Evolutionary conservation across 1,284 basidiomycete species (phyloP).

Genomic region (Inonotus hispidus): DNA sequence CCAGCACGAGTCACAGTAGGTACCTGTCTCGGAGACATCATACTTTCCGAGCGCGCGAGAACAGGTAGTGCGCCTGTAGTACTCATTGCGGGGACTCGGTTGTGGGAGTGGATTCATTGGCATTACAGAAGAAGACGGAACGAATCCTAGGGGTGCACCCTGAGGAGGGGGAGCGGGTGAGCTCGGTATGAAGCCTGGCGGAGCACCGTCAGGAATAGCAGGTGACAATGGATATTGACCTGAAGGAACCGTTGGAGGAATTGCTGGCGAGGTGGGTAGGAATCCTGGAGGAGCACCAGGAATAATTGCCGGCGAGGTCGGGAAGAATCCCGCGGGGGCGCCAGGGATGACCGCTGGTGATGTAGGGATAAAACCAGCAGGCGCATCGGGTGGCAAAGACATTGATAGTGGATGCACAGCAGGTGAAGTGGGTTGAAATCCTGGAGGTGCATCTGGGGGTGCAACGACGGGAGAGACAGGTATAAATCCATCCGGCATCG

Average conservation of each 20-base stretch:
- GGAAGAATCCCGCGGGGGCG: slow-evolving; percentile 5
- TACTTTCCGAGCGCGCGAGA: slow-evolving; percentile 3
- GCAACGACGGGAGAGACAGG: background rate
- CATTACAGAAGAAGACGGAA: slow-evolving; percentile 3
- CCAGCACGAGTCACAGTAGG: background rate
- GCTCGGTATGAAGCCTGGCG: slow-evolving; percentile 4
- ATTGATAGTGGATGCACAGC: background rate
- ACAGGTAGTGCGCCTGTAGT: slow-evolving; percentile 12
- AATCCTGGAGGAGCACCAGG: slow-evolving; percentile 9
- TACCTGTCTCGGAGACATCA: background rate
- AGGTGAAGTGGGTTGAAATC: slow-evolving; percentile 5
- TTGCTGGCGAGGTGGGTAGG: background rate
- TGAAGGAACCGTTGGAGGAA: background rate
- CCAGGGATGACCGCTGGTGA: background rate
- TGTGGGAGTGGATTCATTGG: background rate
- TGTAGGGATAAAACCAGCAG: slow-evolving; percentile 7
- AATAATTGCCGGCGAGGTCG: background rate
- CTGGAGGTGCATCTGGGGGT: slow-evolving; percentile 1
- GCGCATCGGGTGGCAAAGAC: background rate
- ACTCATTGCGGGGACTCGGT: slow-evolving; percentile 6
- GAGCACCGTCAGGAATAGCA: background rate
- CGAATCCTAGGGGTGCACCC: slow-evolving; percentile 4
- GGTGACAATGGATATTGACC: background rate
- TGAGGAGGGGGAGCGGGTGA: background rate
- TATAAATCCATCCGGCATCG: background rate